phyloP scores from a whole-genome alignment of 768 basidiomycete genomes.

The Trametes meyenii region DNA sequence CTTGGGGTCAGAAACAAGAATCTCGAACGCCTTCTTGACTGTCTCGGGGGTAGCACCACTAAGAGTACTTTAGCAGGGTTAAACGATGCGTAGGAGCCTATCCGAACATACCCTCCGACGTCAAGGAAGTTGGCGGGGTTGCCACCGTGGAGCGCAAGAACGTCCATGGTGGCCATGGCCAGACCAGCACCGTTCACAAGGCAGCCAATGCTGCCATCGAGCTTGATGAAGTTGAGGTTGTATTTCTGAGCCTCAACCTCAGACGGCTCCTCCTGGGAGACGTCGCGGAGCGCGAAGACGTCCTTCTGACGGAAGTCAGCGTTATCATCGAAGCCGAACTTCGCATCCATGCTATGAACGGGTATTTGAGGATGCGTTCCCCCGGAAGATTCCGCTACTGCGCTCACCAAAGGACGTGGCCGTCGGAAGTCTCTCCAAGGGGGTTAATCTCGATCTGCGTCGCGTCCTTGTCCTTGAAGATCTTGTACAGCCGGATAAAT shows the following conservation, averaged over 20 bases:
- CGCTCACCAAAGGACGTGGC: conserved; percentile 87
- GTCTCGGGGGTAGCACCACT: conserved; percentile 99
- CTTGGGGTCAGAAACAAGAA: conserved; percentile 85
- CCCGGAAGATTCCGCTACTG: not conserved
- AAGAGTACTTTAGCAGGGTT: not conserved
- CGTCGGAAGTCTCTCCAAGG: conserved; percentile 89
- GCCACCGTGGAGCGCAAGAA: conserved; percentile 93
- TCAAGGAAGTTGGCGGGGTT: conserved; percentile 99
- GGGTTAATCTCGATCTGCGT: conserved; percentile 99
- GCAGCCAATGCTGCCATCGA: conserved; percentile 96
- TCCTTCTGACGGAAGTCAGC: conserved; percentile 97
- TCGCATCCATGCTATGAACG: conserved; percentile 91
- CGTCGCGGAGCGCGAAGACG: conserved; percentile 85
- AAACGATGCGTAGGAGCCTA: not conserved
- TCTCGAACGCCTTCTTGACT: conserved; percentile 99
- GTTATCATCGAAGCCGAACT: conserved; percentile 99
- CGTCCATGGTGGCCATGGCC: conserved; percentile 99
- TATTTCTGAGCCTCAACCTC: conserved; percentile 98
- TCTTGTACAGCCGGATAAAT: conserved; percentile 91
- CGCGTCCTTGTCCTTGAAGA: conserved; percentile 99
- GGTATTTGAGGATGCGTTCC: not conserved
- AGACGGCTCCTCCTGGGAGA: conserved; percentile 93
- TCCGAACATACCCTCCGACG: conserved; percentile 77
- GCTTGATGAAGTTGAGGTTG: conserved; percentile 97
- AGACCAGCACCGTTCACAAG: conserved; percentile 98